A percentile compares a stretch with the other conserved stretches of the same genome.
Evolutionary conservation across 1,284 basidiomycete genomes (phyloP).

Genomic region (Trametes versicolor): DNA sequence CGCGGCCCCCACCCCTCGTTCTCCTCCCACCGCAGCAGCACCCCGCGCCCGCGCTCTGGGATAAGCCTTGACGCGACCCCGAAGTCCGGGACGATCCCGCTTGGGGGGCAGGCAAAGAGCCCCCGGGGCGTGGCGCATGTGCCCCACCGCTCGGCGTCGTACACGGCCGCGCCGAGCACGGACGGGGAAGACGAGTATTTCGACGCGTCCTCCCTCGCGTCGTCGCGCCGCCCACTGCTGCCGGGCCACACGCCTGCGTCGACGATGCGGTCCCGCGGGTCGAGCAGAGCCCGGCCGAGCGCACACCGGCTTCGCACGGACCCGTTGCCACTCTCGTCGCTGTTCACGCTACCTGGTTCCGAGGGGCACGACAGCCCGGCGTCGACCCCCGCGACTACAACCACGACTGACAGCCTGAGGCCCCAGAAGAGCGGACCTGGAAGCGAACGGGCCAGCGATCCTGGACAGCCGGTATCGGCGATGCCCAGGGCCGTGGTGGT

Average conservation of each 20-base stretch:
- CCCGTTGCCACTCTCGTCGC: slow-evolving; percentile 35
- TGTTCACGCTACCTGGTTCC: slow-evolving; percentile 30
- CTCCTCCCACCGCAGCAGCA: slow-evolving; percentile 60
- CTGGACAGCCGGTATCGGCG: slow-evolving; percentile 36
- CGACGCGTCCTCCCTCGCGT: slow-evolving; percentile 41
- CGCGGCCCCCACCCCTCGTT: slow-evolving; percentile 42
- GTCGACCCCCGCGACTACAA: slow-evolving; percentile 3
- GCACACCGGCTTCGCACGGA: slow-evolving; percentile 39
- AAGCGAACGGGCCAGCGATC: slow-evolving; percentile 26
- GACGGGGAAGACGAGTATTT: slow-evolving; percentile 35
- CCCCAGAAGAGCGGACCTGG: slow-evolving; percentile 22
- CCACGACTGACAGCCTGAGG: slow-evolving; percentile 20
- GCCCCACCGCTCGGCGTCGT: slow-evolving; percentile 38
- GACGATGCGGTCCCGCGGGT: slow-evolving; percentile 37
- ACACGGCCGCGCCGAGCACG: slow-evolving; percentile 30
- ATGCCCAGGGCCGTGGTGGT: slow-evolving; percentile 74
- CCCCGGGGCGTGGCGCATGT: slow-evolving; percentile 22
- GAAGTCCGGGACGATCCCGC: slow-evolving; percentile 29
- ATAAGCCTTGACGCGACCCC: slow-evolving; percentile 32
- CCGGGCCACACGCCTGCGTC: slow-evolving; percentile 34
- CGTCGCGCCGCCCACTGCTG: slow-evolving; percentile 39
- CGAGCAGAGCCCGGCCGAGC: slow-evolving; percentile 30
- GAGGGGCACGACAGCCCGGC: slow-evolving; percentile 19
- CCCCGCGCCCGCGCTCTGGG: slow-evolving; percentile 38
- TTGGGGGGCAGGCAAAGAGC: slow-evolving; percentile 21